Percentiles rank a stretch among this genome's conserved stretches.
Evolutionary conservation across 1,139 yeast genomes (phyloP).

Genomic region (Hansenula lynferdii): DNA sequence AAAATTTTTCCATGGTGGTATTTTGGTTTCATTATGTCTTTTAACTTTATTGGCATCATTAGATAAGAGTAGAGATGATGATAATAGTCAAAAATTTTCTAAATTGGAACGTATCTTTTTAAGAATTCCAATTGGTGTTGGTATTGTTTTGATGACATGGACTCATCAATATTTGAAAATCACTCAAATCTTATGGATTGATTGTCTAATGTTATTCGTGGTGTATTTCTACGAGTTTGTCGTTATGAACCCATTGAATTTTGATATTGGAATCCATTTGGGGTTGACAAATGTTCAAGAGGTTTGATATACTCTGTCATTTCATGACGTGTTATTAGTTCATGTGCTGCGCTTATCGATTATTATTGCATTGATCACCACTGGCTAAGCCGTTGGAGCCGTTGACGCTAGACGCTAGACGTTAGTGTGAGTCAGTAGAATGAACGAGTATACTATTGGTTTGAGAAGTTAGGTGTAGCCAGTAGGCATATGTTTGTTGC

Average conservation of each 20-base stretch:
- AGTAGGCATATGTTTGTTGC: too few species aligned
- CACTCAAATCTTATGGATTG: slow-evolving; percentile 17
- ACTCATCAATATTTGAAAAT: slow-evolving; percentile 9
- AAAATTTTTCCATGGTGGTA: slow-evolving; percentile 17
- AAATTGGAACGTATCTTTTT: slow-evolving; percentile 15
- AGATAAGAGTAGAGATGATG: slow-evolving; percentile 14
- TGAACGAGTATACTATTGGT: too few species aligned
- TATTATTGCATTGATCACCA: too few species aligned
- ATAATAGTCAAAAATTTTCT: slow-evolving; percentile 7
- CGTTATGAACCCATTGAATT: slow-evolving; percentile 15
- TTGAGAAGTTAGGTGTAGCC: too few species aligned
- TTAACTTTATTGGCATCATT: slow-evolving; percentile 11
- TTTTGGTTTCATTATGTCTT: slow-evolving; percentile 12
- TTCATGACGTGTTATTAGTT: too few species aligned
- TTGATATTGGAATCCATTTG: neutral
- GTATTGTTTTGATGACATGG: slow-evolving; percentile 18
- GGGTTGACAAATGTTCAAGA: slow-evolving; percentile 2
- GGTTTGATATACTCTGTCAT: neutral
- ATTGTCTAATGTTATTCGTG: slow-evolving; percentile 11
- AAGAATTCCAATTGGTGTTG: slow-evolving; percentile 18
- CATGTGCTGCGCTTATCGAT: too few species aligned
- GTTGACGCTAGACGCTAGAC: too few species aligned
- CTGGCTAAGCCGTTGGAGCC: too few species aligned
- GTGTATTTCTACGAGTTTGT: slow-evolving; percentile 14
- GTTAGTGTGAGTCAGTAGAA: too few species aligned